Conservation (phyloP, 257 asterid species). For the Petunia secreta region DNA sequence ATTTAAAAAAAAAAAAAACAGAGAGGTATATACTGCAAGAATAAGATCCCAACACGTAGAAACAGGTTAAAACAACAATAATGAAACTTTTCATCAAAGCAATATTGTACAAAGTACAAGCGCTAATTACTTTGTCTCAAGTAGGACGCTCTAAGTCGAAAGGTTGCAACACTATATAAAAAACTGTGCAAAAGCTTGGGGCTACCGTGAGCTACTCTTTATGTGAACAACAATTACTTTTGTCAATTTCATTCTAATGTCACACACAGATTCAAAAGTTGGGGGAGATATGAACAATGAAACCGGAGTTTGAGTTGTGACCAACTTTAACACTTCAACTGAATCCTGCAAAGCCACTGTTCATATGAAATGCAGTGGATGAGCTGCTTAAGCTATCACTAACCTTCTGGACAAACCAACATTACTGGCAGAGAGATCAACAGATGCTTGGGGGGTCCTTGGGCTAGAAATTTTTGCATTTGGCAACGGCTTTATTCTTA, state of each 20-base stretch:
- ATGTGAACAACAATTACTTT: neutral
- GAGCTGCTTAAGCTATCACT: slow-evolving; percentile 32
- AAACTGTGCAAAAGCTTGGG: neutral
- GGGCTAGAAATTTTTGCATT: slow-evolving; percentile 63
- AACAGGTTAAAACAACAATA: neutral
- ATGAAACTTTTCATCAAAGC: neutral
- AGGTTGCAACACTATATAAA: neutral
- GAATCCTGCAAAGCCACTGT: neutral
- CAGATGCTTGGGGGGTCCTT: slow-evolving; percentile 46
- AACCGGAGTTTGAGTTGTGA: neutral
- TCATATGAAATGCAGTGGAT: neutral
- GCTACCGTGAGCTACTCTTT: neutral
- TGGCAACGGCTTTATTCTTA: slow-evolving; percentile 89
- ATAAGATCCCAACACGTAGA: slow-evolving; percentile 8
- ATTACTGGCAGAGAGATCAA: slow-evolving; percentile 64
- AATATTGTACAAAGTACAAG: neutral
- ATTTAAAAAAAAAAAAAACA: neutral
- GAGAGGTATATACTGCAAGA: neutral
- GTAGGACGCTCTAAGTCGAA: neutral
- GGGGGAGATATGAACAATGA: neutral
- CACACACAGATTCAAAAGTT: neutral
- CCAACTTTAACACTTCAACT: slow-evolving; percentile 1
- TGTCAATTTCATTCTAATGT: neutral
- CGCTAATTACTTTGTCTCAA: neutral
- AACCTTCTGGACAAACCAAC: slow-evolving; percentile 67